Conservation (phyloP, 148 eudicot species). For the Rhododendron griersonianum region DNA sequence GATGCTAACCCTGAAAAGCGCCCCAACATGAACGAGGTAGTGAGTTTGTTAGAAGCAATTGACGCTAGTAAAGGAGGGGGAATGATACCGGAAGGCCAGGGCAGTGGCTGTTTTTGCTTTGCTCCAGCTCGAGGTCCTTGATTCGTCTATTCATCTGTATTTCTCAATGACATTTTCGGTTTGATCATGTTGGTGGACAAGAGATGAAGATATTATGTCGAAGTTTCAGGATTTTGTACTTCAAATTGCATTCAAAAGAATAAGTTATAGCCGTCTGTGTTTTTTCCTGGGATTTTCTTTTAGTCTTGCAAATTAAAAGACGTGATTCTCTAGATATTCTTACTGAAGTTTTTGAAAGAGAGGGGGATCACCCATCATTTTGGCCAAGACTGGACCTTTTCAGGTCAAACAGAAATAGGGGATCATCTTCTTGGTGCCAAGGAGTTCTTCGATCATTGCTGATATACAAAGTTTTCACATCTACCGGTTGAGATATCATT, state of each 20-base stretch:
- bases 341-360: background rate
- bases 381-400: background rate
- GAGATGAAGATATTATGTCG: background rate
- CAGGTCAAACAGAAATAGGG: background rate
- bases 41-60: conserved; percentile 64
- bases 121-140: conserved; percentile 58
- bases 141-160: background rate
- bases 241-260: background rate
- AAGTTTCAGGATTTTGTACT: background rate
- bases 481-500: background rate
- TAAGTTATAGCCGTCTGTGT: background rate
- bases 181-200: background rate
- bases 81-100: conserved; percentile 81
- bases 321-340: background rate
- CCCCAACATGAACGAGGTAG: conserved; percentile 86
- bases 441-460: background rate
- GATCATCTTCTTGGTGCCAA: background rate
- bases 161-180: no score
- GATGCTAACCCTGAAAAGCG: conserved; percentile 71
- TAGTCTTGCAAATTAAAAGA: background rate
- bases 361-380: background rate
- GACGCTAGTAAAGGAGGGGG: conserved; percentile 90
- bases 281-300: background rate
- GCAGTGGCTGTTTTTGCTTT: conserved; percentile 62
- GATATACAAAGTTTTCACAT: background rate